Conservation (phyloP, 2,329 filamentous ascomycete species). For the Alternaria ventricosa region DNA sequence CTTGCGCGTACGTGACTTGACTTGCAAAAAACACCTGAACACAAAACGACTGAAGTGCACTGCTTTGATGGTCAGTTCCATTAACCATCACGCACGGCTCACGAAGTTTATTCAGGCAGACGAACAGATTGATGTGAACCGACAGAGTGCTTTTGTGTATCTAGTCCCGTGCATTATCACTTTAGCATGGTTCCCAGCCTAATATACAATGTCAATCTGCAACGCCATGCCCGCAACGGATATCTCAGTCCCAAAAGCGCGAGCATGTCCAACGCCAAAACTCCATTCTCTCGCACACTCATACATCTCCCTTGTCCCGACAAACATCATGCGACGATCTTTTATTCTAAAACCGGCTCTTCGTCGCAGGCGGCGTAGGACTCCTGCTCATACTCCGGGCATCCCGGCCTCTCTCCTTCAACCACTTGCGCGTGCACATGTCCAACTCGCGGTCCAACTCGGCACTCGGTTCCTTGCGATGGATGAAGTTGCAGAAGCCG, state of each 20-base stretch:
- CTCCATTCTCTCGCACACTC: background rate
- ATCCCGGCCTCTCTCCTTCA: conserved; percentile 83
- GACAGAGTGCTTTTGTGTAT: background rate
- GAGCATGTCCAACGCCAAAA: conserved; percentile 7
- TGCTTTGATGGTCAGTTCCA: background rate
- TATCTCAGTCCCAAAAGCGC: conserved; percentile 9
- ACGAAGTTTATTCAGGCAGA: too few species aligned
- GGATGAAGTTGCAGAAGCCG: conserved; percentile 99
- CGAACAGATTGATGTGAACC: background rate
- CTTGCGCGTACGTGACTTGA: background rate
- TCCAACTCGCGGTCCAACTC: conserved; percentile 89
- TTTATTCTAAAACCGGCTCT: conserved; percentile 9
- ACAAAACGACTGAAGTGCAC: too few species aligned
- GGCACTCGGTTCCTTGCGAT: conserved; percentile 89
- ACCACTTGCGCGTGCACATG: conserved; percentile 94
- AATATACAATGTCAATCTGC: background rate
- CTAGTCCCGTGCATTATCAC: background rate
- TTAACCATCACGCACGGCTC: background rate
- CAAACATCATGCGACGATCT: too few species aligned
- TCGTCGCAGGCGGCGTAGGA: conserved; percentile 78
- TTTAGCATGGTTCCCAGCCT: background rate
- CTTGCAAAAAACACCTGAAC: background rate
- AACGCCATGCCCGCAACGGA: conserved; percentile 10
- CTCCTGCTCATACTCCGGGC: conserved; percentile 81
- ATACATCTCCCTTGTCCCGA: background rate